Percentiles rank a stretch among this genome's conserved stretches.
phyloP scores from a whole-genome alignment of 192 early-diverging fungal genomes.

The Backusella morwellensis region DNA sequence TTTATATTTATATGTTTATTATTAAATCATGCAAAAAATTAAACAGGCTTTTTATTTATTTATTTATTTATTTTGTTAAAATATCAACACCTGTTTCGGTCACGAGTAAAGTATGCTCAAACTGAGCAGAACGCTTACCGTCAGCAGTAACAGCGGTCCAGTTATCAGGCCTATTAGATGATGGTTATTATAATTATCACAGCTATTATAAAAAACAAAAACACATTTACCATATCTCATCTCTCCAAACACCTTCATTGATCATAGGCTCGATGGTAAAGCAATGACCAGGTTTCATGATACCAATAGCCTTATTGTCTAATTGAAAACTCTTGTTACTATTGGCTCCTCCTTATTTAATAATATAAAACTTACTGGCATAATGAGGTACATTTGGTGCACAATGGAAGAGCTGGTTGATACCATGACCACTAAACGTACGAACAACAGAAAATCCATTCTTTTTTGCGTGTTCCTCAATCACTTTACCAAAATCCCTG shows the following conservation, averaged over 20 bases:
- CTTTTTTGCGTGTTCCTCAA: slow-evolving; percentile 80
- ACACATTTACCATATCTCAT: slow-evolving; percentile 52
- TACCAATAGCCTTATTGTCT: slow-evolving; percentile 92
- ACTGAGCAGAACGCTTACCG: slow-evolving; percentile 95
- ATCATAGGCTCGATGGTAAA: slow-evolving; percentile 99
- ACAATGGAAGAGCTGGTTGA: slow-evolving; percentile 85
- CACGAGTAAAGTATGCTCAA: slow-evolving; percentile 93
- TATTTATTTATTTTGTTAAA: slow-evolving; percentile 44
- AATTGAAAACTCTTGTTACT: not conserved
- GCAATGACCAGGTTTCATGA: slow-evolving; percentile 91
- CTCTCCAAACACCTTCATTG: slow-evolving; percentile 72
- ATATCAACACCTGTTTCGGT: slow-evolving; percentile 91
- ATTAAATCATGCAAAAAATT: not conserved
- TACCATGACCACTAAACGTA: slow-evolving; percentile 92
- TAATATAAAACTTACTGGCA: slow-evolving; percentile 49
- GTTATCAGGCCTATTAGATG: slow-evolving; percentile 54
- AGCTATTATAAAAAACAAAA: not conserved
- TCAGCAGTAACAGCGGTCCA: slow-evolving; percentile 93
- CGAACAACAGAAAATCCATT: slow-evolving; percentile 90
- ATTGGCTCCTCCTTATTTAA: too few relatives aligned
- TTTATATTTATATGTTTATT: too few relatives aligned
- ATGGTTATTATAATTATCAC: not conserved
- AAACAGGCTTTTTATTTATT: not conserved
- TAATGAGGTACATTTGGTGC: slow-evolving; percentile 93
- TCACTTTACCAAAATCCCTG: slow-evolving; percentile 87